Percentiles rank a stretch among this genome's conserved stretches.
These are phyloP conservation scores for Halophytophthora polymorphica DNA, from an alignment of 352 stramenopile genomes.

Conservation along the genomic window DNA sequence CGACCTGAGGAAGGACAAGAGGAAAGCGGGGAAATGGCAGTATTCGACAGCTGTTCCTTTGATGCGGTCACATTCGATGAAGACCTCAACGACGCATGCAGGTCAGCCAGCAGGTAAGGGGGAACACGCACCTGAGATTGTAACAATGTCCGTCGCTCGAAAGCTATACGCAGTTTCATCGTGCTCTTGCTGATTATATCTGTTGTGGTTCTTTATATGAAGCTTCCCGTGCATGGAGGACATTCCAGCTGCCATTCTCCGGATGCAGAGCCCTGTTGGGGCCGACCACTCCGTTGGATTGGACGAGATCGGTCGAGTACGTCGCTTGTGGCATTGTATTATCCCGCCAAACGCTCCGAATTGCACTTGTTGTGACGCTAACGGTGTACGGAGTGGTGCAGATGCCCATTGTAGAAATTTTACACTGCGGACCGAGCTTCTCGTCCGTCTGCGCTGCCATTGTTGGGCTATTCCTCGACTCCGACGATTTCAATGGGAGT, in stretches of 20 bases:
- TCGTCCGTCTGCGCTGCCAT: slow-evolving; percentile 23
- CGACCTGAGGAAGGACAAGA: slow-evolving; percentile 8
- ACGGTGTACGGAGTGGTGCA: slow-evolving; percentile 6
- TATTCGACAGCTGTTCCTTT: slow-evolving; percentile 24
- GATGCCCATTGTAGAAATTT: slow-evolving; percentile 50
- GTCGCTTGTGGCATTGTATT: background rate
- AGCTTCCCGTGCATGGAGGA: slow-evolving; percentile 43
- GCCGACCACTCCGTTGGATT: slow-evolving; percentile 20
- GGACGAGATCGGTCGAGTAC: slow-evolving; percentile 34
- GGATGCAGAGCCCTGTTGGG: slow-evolving; percentile 16
- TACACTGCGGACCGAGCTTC: slow-evolving; percentile 48
- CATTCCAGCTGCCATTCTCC: slow-evolving; percentile 25
- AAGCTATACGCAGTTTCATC: background rate
- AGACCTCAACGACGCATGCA: slow-evolving; percentile 33
- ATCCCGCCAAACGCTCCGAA: background rate
- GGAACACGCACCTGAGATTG: too few relatives aligned
- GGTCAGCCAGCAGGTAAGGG: slow-evolving; percentile 36
- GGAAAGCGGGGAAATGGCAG: slow-evolving; percentile 1
- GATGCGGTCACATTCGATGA: slow-evolving; percentile 47
- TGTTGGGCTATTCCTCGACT: slow-evolving; percentile 33
- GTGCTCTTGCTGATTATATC: background rate
- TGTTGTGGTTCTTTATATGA: background rate
- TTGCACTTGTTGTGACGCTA: background rate
- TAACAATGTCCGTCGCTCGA: too few relatives aligned
- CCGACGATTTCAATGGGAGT: slow-evolving; percentile 5